Evolutionary conservation across 2,329 filamentous ascomycete genomes (phyloP).

Genomic region (Elsinoe ampelina): DNA sequence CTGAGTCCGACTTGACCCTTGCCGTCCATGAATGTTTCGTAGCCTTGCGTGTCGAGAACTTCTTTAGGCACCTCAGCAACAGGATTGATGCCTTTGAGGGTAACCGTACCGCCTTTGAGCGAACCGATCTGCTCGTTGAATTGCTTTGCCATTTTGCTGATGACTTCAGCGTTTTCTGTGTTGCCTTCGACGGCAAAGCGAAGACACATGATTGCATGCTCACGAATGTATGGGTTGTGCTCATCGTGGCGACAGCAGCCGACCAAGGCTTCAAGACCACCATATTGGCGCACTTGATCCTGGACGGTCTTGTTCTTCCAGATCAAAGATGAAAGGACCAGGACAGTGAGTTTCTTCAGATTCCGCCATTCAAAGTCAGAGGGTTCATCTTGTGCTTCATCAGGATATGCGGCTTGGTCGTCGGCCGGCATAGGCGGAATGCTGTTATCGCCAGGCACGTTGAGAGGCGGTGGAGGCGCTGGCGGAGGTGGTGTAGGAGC

Average conservation of each 20-base stretch:
- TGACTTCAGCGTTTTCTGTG: slow-evolving; percentile 61
- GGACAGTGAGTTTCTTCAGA: slow-evolving; percentile 85
- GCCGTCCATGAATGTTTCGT: slow-evolving; percentile 42
- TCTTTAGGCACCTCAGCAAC: slow-evolving; percentile 33
- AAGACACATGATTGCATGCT: slow-evolving; percentile 80
- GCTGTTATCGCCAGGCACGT: slow-evolving; percentile 3
- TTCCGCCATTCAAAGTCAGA: slow-evolving; percentile 66
- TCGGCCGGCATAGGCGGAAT: slow-evolving; percentile 18
- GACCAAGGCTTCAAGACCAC: slow-evolving; percentile 77
- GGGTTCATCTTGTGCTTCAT: slow-evolving; percentile 50
- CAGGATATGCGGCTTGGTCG: slow-evolving; percentile 31
- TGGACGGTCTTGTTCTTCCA: slow-evolving; percentile 82
- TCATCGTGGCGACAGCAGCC: slow-evolving; percentile 88
- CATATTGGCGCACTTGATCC: slow-evolving; percentile 73
- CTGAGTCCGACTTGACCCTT: slow-evolving; percentile 41
- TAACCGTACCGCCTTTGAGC: slow-evolving; percentile 14
- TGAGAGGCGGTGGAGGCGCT: slow-evolving; percentile 3
- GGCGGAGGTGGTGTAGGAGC: slow-evolving; percentile 1
- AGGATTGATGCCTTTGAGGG: slow-evolving; percentile 8
- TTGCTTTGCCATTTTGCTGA: slow-evolving; percentile 48
- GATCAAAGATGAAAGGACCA: slow-evolving; percentile 79
- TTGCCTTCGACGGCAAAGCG: slow-evolving; percentile 63
- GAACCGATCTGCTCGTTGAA: not conserved
- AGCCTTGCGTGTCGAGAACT: slow-evolving; percentile 40
- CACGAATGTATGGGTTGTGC: slow-evolving; percentile 87